Evolutionary conservation across 2,329 filamentous ascomycete species (phyloP).

Genomic region (Colletotrichum sansevieriae): DNA sequence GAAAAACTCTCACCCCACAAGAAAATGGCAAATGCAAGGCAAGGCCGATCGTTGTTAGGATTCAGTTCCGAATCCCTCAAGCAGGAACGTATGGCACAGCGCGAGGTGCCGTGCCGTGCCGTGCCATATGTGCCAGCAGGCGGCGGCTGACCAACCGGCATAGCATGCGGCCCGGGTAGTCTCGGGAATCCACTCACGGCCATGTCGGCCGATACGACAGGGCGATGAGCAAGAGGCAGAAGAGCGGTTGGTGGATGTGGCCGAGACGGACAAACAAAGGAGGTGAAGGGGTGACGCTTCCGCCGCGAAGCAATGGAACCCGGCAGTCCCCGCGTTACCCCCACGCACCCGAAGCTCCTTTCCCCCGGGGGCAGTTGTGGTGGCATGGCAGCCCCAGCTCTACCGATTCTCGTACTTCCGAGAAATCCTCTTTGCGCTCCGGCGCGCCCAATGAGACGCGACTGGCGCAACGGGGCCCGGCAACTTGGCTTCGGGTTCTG

Average conservation of each 20-base stretch:
- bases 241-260: no score
- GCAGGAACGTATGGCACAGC: conserved; percentile 10
- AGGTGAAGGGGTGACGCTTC: no score
- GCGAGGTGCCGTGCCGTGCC: conserved; percentile 5
- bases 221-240: neutral
- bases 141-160: neutral
- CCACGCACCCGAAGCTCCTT: conserved; percentile 25
- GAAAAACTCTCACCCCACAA: neutral
- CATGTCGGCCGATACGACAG: neutral
- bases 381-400: conserved; percentile 29
- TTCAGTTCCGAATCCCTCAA: conserved; percentile 23
- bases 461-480: conserved; percentile 29
- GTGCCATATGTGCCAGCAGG: neutral
- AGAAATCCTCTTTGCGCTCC: conserved; percentile 37
- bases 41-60: conserved; percentile 20
- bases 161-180: conserved; percentile 7
- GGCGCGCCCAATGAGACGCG: conserved; percentile 33
- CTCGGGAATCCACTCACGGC: conserved; percentile 8
- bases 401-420: conserved; percentile 41
- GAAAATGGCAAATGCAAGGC: conserved; percentile 12
- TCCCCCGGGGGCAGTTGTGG: conserved; percentile 10
- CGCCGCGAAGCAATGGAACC: neutral
- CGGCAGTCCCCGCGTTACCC: conserved; percentile 14
- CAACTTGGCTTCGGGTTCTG: conserved; percentile 33
- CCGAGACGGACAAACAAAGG: no score